Evolutionary conservation across 2,329 filamentous ascomycete genomes (phyloP), one percentile per base, ranked within the genome.

Genomic region (Aspergillus caelatus): DNA sequence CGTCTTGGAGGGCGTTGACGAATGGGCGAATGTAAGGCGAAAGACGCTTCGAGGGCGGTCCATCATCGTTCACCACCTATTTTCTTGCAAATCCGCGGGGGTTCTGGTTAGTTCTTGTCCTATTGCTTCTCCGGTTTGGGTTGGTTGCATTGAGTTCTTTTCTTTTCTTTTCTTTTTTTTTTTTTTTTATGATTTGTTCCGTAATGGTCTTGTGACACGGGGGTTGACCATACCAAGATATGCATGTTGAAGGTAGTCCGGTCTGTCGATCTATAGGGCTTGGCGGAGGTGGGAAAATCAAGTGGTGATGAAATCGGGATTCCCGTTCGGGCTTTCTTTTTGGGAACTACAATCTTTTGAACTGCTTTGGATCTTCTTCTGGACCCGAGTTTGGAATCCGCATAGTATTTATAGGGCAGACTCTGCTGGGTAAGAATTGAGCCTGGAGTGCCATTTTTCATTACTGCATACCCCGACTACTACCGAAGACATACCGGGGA

Each of bases 1-100:
- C 87, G 63, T 82, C 77, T 75, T 91, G 85, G 63, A 94, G 88
- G 63, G 86, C 84, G 65, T 86, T 82, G 60, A 93, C 86, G 64
- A 93, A 85, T 67, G 86, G 88, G 77, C 89, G 89, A 67, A 93
- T 85, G 73, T 93, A 93, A 11, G 91, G 91, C 34, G 90, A 92
- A 48, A 90, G 88, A 70, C 87, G 86, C 56, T 85, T 82, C 50
- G 88, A 91, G 58, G 91, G 91, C 50, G 91, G 91, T 8, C 91
- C 91, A 77, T 93, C 91, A 72, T 93, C 91, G 79, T 93, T 93
- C 63, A 79, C 77, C 11, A 79, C 71, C 76, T 80, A 65, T 62
- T 46, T 41, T 26, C 43, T 21, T 46, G 56, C 9, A 14, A 23
- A 26, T 43, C 57, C 58, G 48, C 41, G 55, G 26, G 50, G 26